Evolutionary conservation across 768 basidiomycete genomes (phyloP).

Genomic region (Strobilomyces dryophilus): DNA sequence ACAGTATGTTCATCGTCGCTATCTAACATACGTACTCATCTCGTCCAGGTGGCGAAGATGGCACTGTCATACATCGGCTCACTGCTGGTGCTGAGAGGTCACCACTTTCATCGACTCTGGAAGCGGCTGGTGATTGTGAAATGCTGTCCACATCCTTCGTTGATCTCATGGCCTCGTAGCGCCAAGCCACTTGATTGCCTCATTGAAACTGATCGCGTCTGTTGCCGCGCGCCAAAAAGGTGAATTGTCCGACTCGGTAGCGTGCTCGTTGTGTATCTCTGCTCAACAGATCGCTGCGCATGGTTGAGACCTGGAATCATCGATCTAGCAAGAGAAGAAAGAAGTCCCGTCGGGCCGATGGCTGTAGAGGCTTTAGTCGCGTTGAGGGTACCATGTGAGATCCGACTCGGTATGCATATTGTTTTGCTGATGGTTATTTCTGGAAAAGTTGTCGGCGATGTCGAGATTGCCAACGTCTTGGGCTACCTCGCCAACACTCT

Average conservation of each 20-base stretch:
- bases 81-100: not conserved
- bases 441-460: not conserved
- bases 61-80: not conserved
- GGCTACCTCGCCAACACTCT: not conserved
- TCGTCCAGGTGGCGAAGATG: not conserved
- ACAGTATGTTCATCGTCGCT: not conserved
- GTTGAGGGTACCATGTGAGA: not conserved
- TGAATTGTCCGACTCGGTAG: not conserved
- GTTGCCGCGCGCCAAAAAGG: not conserved
- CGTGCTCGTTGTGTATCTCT: no score
- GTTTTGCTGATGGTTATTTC: not conserved
- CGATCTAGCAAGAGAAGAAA: not conserved
- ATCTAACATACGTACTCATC: not conserved
- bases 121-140: not conserved
- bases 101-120: not conserved
- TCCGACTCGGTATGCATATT: no score
- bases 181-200: not conserved
- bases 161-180: not conserved
- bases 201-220: not conserved
- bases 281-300: not conserved
- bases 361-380: not conserved
- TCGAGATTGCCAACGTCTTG: not conserved
- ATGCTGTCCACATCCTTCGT: not conserved
- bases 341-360: not conserved
- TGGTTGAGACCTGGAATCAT: not conserved